Evolutionary conservation across 176 grass and related monocot genomes (phyloP).

Genomic region (Alloteropsis semialata): DNA sequence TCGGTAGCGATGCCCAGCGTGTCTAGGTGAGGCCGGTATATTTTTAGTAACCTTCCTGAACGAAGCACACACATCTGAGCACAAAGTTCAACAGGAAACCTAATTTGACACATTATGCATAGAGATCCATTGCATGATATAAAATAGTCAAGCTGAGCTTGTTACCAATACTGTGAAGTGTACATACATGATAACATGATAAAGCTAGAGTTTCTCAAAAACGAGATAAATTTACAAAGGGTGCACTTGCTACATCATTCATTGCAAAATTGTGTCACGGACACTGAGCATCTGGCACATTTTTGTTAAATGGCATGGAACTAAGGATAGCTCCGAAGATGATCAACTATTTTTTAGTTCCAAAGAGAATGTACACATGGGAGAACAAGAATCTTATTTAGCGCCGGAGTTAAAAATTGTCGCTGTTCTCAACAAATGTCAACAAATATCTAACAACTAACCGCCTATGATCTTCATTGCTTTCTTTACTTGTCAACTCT

Average conservation of each 20-base stretch:
- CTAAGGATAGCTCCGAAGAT: slow-evolving; percentile 8
- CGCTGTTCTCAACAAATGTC: slow-evolving; percentile 80
- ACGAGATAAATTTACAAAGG: not conserved
- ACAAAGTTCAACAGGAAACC: too few species aligned
- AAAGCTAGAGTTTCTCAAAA: not conserved
- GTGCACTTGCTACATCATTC: slow-evolving; percentile 6
- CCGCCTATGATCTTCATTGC: slow-evolving; percentile 51
- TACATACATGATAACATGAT: not conserved
- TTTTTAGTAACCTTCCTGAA: not conserved
- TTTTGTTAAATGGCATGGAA: slow-evolving; percentile 30
- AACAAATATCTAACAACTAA: slow-evolving; percentile 83
- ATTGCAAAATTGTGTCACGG: slow-evolving; percentile 41
- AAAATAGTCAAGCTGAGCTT: not conserved
- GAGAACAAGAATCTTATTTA: slow-evolving; percentile 51
- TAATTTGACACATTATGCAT: not conserved
- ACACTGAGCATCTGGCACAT: slow-evolving; percentile 24
- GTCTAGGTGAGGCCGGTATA: too few species aligned
- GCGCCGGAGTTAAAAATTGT: slow-evolving; percentile 66
- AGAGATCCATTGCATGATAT: not conserved
- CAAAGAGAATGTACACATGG: slow-evolving; percentile 43
- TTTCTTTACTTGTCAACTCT: slow-evolving; percentile 51
- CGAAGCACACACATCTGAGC: too few species aligned
- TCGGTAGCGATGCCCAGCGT: too few species aligned
- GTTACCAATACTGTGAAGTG: not conserved
- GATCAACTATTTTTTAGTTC: slow-evolving; percentile 25